phyloP scores from a whole-genome alignment of 2,329 filamentous ascomycete genomes.

The Sphaerulina vaccinii region DNA sequence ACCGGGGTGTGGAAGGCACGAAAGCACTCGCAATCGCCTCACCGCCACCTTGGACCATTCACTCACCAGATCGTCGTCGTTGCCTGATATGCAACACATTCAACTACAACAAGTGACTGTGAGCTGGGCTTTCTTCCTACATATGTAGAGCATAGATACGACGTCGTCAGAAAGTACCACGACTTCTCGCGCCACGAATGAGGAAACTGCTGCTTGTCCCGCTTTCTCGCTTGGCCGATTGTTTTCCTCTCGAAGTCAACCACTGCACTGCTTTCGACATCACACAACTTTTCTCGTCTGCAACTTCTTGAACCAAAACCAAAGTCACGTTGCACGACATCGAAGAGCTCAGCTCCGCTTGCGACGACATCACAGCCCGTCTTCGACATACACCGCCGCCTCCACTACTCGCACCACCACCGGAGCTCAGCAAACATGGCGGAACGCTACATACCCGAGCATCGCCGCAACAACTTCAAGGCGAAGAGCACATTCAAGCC shows the following conservation, averaged over 20 bases:
- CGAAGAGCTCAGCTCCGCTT: conserved; percentile 6
- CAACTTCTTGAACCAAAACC: conserved; percentile 2
- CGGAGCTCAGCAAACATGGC: conserved; percentile 66
- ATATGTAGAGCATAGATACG: not conserved
- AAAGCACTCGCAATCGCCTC: not conserved
- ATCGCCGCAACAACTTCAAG: conserved; percentile 99
- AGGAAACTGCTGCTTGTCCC: too few relatives aligned
- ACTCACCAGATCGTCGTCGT: too few relatives aligned
- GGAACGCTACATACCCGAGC: conserved; percentile 98
- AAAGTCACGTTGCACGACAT: conserved; percentile 6
- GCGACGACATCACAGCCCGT: conserved; percentile 3
- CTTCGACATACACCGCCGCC: not conserved
- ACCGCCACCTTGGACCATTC: too few relatives aligned
- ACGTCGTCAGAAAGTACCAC: not conserved
- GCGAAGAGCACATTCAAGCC: conserved; percentile 99
- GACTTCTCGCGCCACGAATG: not conserved
- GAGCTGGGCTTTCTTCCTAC: too few relatives aligned
- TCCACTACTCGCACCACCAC: conserved; percentile 18
- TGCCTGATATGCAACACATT: too few relatives aligned
- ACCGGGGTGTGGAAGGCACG: not conserved
- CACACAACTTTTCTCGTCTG: conserved; percentile 8
- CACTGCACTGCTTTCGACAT: not conserved
- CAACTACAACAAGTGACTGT: too few relatives aligned
- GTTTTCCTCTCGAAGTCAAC: not conserved
- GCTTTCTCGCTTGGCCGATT: too few relatives aligned